A percentile compares a stretch with the other conserved stretches of the same genome.
phyloP scores from a whole-genome alignment of 371 early-diverging fungal species.

The Mortierella sp. region DNA sequence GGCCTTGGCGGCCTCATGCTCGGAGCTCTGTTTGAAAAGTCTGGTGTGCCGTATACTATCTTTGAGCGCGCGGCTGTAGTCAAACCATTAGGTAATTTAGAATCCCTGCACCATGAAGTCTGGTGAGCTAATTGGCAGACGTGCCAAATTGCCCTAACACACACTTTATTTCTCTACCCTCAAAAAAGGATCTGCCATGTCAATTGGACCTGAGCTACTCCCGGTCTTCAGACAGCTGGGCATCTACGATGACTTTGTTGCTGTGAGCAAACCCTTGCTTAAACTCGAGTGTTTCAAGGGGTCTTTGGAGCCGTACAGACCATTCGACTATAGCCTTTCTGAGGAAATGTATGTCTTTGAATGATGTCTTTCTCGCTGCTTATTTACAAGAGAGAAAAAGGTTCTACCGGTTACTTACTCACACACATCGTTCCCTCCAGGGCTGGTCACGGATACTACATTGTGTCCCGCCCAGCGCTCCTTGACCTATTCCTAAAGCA shows the following conservation, averaged over 20 bases:
- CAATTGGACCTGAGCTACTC: neutral
- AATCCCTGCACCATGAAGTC: too few relatives aligned
- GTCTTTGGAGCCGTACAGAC: neutral
- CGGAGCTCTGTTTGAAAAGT: neutral
- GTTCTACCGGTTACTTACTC: too few relatives aligned
- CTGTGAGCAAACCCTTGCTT: neutral
- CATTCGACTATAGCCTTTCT: neutral
- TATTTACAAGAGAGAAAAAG: too few relatives aligned
- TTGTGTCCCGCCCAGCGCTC: neutral
- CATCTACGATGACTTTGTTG: neutral
- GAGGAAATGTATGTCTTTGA: neutral
- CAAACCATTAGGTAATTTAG: slow-evolving; percentile 26
- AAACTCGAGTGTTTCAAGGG: neutral
- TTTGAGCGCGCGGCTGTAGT: slow-evolving; percentile 12
- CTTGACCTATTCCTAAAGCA: neutral
- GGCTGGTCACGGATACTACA: neutral
- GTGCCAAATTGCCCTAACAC: too few relatives aligned
- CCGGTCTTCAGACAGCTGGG: neutral
- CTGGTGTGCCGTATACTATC: neutral
- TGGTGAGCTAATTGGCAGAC: too few relatives aligned
- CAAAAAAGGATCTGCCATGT: neutral
- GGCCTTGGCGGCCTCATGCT: slow-evolving; percentile 10
- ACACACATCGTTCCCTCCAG: neutral
- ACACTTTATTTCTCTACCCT: too few relatives aligned
- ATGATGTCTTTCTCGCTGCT: neutral